Evolutionary conservation across 2,329 filamentous ascomycete species (phyloP), one percentile per base, ranked within the genome.

Genomic region (Pseudopyricularia javanii): DNA sequence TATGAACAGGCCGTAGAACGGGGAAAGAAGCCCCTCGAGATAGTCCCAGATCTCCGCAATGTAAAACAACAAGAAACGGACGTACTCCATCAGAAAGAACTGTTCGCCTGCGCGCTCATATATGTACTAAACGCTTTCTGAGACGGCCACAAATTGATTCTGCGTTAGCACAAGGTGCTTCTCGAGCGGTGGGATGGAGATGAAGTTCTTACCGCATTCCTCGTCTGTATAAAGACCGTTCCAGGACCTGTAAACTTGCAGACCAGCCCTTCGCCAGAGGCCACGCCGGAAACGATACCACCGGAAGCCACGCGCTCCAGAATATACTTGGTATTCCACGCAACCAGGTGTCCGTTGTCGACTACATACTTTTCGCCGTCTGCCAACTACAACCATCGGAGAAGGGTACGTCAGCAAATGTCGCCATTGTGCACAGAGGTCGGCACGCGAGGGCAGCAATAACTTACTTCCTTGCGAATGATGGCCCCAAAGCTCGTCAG

Each of bases 321-420:
- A 4, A 88, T 78, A 62, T 97, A 98, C 63, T 95, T 89, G 63
- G 87, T 91, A 65, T 96, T 96, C 93, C 93, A 98, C 0, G 93
- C 91, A 0, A 97, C 90, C 1, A 97, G 75, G 60, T 97, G 90
- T 3, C 89, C 89, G 61, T 95, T 95, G 62, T 95, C 89, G 54
- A 96, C 83, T 58, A 93, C 88, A 68, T 96, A 97, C 60, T 85
- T 86, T 65, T 97, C 91, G 9, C 85, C 85, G 12, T 83, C 78
- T 47, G 66, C 68, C 28, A 84, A 71, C 75, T 77, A 48, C 14
- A 45, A 17, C 2, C 17, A 12, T 17, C 5, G 20, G 28, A n/a
- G 8, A 49, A 2, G 17, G 26, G 14, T 4, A 14, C 4, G 8
- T 49, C 14, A 49, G 30, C 17, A 49, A 4, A 17, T 3, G 24